A percentile compares a stretch with the other conserved stretches of the same genome.
These are phyloP conservation scores for Trypanosoma theileri DNA, from an alignment of 208 protist species.

Conservation along the genomic window DNA sequence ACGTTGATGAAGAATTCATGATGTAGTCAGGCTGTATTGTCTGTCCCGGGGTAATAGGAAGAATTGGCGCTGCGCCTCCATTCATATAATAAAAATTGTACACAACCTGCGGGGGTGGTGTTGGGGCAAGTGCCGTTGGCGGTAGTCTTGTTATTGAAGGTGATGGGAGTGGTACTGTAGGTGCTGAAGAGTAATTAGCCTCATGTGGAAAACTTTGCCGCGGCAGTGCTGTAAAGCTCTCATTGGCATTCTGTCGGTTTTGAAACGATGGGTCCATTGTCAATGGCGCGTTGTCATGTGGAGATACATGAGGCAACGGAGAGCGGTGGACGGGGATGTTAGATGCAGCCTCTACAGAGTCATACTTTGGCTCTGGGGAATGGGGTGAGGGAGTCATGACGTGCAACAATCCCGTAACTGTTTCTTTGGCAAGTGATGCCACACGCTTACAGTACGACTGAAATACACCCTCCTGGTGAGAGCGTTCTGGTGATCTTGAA, in stretches of 20 bases:
- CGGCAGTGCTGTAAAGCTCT: background rate
- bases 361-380: background rate
- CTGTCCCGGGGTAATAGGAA: background rate
- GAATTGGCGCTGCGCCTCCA: background rate
- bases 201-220: background rate
- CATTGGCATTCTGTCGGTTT: background rate
- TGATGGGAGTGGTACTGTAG: too few species aligned
- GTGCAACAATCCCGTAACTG: conserved; percentile 2
- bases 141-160: too few species aligned
- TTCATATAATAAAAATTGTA: conserved; percentile 42
- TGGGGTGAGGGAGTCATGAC: background rate
- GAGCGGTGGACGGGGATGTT: background rate
- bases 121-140: background rate
- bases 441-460: conserved; percentile 20
- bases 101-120: conserved; percentile 19
- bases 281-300: background rate
- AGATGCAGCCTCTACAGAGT: background rate
- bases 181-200: background rate
- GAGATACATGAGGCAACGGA: background rate
- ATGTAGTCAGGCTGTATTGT: conserved; percentile 2
- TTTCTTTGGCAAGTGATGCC: conserved; percentile 12
- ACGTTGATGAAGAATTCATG: conserved; percentile 12
- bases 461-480: background rate
- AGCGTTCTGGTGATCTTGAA: background rate
- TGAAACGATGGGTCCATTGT: conserved; percentile 17